A percentile compares a stretch with the other conserved stretches of the same genome.
These are phyloP conservation scores for Pleurotus citrinopileatus DNA, from an alignment of 768 basidiomycete genomes.

Conservation along the genomic window DNA sequence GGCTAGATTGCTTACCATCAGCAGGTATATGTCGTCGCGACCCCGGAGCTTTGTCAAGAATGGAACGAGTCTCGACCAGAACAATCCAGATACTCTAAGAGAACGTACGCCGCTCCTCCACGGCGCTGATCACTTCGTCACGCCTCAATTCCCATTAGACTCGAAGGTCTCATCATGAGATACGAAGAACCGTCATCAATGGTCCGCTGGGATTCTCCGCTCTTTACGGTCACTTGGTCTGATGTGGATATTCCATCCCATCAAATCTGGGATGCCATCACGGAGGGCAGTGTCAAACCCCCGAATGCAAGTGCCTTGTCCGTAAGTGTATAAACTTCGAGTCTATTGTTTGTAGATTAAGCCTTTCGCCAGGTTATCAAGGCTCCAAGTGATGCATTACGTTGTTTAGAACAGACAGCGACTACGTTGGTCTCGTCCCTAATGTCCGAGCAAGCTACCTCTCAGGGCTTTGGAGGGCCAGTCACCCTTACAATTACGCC, in stretches of 20 bases:
- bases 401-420: constrained; percentile 79
- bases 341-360: not conserved
- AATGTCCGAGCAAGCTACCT: constrained; percentile 57
- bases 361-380: constrained; percentile 59
- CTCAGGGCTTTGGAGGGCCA: constrained; percentile 49
- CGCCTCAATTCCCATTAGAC: constrained; percentile 35
- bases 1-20: constrained; percentile 7
- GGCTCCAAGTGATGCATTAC: constrained; percentile 86
- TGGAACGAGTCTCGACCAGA: constrained; percentile 65
- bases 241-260: constrained; percentile 64
- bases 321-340: constrained; percentile 38
- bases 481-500: constrained; percentile 45
- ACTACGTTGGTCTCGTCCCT: constrained; percentile 69
- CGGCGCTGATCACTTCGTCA: not conserved
- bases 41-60: constrained; percentile 69
- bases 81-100: constrained; percentile 51
- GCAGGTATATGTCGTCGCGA: constrained; percentile 75
- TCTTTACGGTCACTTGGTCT: constrained; percentile 80
- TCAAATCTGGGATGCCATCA: constrained; percentile 80
- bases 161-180: constrained; percentile 83
- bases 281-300: constrained; percentile 76
- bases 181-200: constrained; percentile 97
- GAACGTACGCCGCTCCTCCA: constrained; percentile 59
- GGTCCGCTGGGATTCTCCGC: constrained; percentile 98
- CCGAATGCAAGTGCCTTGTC: constrained; percentile 82